Percentiles rank a stretch among this genome's conserved stretches.
Conservation (phyloP, 2,329 filamentous ascomycete genomes). For the Hyphodiscus sp. region DNA sequence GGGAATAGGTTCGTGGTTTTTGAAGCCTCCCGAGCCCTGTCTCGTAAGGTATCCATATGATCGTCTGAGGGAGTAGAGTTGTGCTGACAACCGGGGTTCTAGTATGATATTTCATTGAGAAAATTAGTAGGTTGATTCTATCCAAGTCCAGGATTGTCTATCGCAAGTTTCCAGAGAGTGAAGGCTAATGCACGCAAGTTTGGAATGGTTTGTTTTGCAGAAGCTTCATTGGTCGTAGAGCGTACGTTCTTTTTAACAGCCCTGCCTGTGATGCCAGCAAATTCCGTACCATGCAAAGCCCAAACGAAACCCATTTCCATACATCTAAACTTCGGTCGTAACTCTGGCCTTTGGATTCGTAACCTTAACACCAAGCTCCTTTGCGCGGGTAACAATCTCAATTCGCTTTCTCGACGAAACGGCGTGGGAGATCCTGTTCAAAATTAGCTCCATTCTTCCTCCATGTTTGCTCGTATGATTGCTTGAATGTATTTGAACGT, state of each 20-base stretch:
- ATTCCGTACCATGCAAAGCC: conserved; percentile 29
- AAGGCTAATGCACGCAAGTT: no score
- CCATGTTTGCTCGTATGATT: not conserved
- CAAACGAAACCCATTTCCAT: conserved; percentile 23
- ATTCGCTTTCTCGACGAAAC: conserved; percentile 98
- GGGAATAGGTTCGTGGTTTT: no score
- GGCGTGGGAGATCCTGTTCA: conserved; percentile 82
- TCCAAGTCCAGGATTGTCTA: no score
- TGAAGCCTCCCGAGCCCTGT: no score
- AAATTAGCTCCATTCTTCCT: conserved; percentile 32
- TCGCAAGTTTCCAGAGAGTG: no score
- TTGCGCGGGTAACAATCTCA: conserved; percentile 94
- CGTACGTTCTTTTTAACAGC: conserved; percentile 27
- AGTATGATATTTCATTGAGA: no score
- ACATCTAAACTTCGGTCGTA: conserved; percentile 75
- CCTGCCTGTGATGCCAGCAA: conserved; percentile 28
- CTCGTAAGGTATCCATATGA: no score
- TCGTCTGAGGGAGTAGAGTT: no score
- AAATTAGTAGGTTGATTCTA: no score
- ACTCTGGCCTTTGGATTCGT: conserved; percentile 99
- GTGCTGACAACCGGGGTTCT: no score
- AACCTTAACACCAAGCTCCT: conserved; percentile 98
- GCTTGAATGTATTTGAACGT: conserved; percentile 39
- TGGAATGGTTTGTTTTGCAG: conserved; percentile 8
- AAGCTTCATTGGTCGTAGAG: conserved; percentile 30